Evolutionary conservation across 2,329 filamentous ascomycete genomes (phyloP).

Genomic region (Plenodomus lindquistii): DNA sequence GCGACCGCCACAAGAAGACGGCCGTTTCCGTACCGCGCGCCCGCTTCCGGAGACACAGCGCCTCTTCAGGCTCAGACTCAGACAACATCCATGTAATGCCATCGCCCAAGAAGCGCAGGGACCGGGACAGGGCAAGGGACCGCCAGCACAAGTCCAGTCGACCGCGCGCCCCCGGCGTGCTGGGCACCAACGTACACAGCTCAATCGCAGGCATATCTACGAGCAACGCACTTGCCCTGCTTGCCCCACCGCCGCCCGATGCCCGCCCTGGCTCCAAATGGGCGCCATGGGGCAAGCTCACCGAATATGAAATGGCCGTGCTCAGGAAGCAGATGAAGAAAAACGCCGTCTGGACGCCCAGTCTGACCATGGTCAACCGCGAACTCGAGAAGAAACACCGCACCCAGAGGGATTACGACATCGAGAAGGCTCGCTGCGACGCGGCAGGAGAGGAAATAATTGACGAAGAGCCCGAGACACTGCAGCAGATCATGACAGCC

Average conservation of each 20-base stretch:
- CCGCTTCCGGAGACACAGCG: constrained; percentile 16
- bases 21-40: constrained; percentile 17
- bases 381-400: constrained; percentile 74
- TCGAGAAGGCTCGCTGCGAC: constrained; percentile 60
- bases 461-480: constrained; percentile 53
- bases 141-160: constrained; percentile 46
- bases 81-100: constrained; percentile 23
- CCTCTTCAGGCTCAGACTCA: constrained; percentile 18
- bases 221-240: constrained; percentile 62
- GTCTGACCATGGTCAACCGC: constrained; percentile 81
- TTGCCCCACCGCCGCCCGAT: constrained; percentile 63
- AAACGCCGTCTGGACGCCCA: constrained; percentile 83
- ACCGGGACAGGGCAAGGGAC: constrained; percentile 31
- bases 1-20: constrained; percentile 26
- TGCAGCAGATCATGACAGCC: constrained; percentile 26
- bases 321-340: constrained; percentile 89
- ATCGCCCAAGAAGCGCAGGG: constrained; percentile 31
- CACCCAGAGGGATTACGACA: constrained; percentile 50
- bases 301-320: constrained; percentile 70
- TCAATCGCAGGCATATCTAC: constrained; percentile 62
- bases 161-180: constrained; percentile 48
- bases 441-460: constrained; percentile 69
- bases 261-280: constrained; percentile 63
- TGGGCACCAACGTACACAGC: constrained; percentile 59
- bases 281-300: constrained; percentile 66